Percentiles rank a stretch among this genome's conserved stretches.
phyloP scores from a whole-genome alignment of 2,329 filamentous ascomycete species.

The Penicillium freii region DNA sequence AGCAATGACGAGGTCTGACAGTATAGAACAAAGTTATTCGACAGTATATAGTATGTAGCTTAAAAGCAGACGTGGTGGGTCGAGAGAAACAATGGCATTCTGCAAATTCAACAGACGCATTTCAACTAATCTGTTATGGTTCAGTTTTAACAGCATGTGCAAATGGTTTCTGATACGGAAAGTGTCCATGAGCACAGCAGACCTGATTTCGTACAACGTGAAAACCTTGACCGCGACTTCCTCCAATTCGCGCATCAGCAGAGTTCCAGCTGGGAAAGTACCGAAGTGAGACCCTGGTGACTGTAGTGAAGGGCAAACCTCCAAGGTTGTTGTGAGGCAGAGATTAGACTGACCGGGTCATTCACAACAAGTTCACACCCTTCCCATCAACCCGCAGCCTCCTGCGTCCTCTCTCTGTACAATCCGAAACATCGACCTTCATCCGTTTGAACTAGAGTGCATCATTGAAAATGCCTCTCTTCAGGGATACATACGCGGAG shows the following conservation, averaged over 20 bases:
- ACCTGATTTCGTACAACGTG: background rate
- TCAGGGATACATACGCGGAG: slow-evolving; percentile 6
- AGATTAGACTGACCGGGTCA: background rate
- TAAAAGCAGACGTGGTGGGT: background rate
- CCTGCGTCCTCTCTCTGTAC: background rate
- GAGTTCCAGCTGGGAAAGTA: background rate
- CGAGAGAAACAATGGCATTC: background rate
- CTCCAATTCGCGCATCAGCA: background rate
- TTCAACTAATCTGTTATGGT: background rate
- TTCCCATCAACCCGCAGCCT: background rate
- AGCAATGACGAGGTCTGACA: background rate
- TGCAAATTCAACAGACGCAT: background rate
- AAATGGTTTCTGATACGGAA: background rate
- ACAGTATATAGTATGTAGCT: background rate
- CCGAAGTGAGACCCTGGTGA: background rate
- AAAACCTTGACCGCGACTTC: background rate
- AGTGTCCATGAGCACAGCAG: background rate
- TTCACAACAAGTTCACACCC: background rate
- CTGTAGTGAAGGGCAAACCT: background rate
- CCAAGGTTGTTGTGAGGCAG: background rate
- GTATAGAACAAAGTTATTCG: background rate
- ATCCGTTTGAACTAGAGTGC: background rate
- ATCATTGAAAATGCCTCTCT: background rate
- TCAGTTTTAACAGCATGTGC: background rate
- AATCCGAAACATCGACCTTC: background rate